Evolutionary conservation across 306 rosid genomes (phyloP).

Genomic region (Sesbania bispinosa): DNA sequence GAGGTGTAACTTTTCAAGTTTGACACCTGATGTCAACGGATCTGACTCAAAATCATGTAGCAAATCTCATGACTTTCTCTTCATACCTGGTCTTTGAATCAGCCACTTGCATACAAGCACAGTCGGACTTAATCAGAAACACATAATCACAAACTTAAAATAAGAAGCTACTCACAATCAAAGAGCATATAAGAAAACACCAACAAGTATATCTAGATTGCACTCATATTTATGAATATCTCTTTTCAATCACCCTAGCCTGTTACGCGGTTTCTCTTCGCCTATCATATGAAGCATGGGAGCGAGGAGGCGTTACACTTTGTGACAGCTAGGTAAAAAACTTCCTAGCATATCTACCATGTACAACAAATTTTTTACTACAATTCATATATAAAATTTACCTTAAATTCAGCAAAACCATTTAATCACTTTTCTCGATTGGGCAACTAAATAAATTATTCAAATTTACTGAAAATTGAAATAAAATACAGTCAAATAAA

Average conservation of each 20-base stretch:
- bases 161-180: no score
- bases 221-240: not conserved
- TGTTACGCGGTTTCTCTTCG: not conserved
- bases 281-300: slow-evolving; percentile 4
- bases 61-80: slow-evolving; percentile 19
- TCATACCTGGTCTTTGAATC: not conserved
- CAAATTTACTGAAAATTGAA: not conserved
- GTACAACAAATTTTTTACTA: no score
- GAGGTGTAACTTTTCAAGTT: no score
- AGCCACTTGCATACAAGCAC: no score
- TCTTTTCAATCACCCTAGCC: not conserved
- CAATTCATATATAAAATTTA: no score
- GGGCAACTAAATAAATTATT: slow-evolving; percentile 21
- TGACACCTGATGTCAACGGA: no score
- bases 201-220: not conserved
- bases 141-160: no score
- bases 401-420: not conserved
- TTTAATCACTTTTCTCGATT: slow-evolving; percentile 3
- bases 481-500: not conserved
- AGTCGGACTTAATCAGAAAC: no score
- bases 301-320: slow-evolving; percentile 3
- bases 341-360: not conserved
- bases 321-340: not conserved
- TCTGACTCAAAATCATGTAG: not conserved
- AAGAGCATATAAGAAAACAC: not conserved